Percentiles rank a stretch among this genome's conserved stretches.
Conservation (phyloP, 2,329 filamentous ascomycete genomes). For the Fusarium proliferatum region DNA sequence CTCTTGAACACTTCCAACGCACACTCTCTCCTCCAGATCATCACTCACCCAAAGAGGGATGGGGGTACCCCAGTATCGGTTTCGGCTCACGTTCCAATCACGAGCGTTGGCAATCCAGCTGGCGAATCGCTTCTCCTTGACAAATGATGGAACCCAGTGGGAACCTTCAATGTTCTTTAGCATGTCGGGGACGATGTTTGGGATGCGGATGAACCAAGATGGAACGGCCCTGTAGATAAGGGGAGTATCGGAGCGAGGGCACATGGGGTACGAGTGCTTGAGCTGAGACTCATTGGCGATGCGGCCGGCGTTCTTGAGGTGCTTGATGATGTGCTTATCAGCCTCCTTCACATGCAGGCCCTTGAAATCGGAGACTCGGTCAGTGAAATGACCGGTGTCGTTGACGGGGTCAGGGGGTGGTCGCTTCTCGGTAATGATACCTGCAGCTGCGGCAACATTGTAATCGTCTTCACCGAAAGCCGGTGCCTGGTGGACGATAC, state of each 20-base stretch:
- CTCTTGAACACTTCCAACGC: constrained; percentile 85
- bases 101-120: constrained; percentile 92
- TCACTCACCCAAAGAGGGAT: constrained; percentile 93
- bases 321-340: constrained; percentile 92
- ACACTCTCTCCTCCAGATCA: constrained; percentile 86
- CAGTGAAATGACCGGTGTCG: constrained; percentile 82
- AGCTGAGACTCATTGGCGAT: constrained; percentile 88
- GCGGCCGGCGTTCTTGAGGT: constrained; percentile 80
- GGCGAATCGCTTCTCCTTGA: constrained; percentile 91
- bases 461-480: constrained; percentile 98
- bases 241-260: constrained; percentile 93
- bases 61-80: constrained; percentile 95
- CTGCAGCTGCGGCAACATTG: constrained; percentile 79
- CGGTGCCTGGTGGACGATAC: constrained; percentile 93
- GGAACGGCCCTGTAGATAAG: constrained; percentile 93
- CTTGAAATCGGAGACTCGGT: constrained; percentile 80
- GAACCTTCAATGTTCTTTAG: constrained; percentile 89
- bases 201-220: constrained; percentile 94
- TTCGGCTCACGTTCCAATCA: constrained; percentile 95
- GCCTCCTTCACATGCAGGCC: constrained; percentile 92
- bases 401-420: constrained; percentile 93
- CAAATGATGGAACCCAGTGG: constrained; percentile 90
- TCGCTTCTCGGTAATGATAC: constrained; percentile 80
- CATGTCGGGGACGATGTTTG: constrained; percentile 86
- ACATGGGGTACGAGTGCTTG: constrained; percentile 93